These are phyloP conservation scores for Annulohypoxylon truncatum DNA, from an alignment of 2,329 filamentous ascomycete genomes.

Conservation along the genomic window DNA sequence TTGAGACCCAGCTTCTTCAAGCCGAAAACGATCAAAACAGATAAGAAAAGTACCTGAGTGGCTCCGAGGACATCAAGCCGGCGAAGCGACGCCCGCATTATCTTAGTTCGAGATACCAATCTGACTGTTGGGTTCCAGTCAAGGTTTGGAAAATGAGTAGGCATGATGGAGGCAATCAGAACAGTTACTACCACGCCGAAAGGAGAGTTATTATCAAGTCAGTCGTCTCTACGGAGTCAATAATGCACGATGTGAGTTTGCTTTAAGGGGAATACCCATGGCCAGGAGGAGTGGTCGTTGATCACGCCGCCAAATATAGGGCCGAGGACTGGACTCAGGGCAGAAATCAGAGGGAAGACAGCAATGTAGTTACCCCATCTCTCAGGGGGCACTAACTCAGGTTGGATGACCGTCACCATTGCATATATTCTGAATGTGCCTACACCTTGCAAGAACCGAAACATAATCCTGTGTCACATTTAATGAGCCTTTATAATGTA, in stretches of 20 bases:
- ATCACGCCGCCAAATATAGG: slow-evolving; percentile 59
- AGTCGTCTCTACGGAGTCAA: neutral
- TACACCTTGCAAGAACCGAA: slow-evolving; percentile 57
- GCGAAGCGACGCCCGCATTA: slow-evolving; percentile 41
- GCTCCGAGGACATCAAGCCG: slow-evolving; percentile 52
- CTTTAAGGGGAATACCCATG: slow-evolving; percentile 63
- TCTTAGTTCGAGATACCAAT: slow-evolving; percentile 35
- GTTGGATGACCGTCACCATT: slow-evolving; percentile 53
- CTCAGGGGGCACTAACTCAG: slow-evolving; percentile 52
- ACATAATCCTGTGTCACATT: slow-evolving; percentile 46
- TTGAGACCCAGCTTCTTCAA: slow-evolving; percentile 56
- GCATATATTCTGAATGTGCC: slow-evolving; percentile 61
- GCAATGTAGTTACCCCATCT: slow-evolving; percentile 51
- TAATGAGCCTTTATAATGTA: neutral
- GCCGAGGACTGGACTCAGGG: slow-evolving; percentile 56
- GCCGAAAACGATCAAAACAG: slow-evolving; percentile 59
- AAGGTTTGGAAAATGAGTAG: slow-evolving; percentile 46
- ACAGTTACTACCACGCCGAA: slow-evolving; percentile 45
- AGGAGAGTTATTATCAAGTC: slow-evolving; percentile 47
- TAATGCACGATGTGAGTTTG: slow-evolving; percentile 38
- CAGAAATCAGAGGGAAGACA: slow-evolving; percentile 55
- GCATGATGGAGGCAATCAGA: slow-evolving; percentile 46
- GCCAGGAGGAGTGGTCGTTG: slow-evolving; percentile 54
- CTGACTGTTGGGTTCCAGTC: slow-evolving; percentile 19
- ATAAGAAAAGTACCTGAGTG: slow-evolving; percentile 54